A percentile compares a stretch with the other conserved stretches of the same genome.
Evolutionary conservation across 305 asterid genomes (phyloP).

Genomic region (Andrographis paniculata): DNA sequence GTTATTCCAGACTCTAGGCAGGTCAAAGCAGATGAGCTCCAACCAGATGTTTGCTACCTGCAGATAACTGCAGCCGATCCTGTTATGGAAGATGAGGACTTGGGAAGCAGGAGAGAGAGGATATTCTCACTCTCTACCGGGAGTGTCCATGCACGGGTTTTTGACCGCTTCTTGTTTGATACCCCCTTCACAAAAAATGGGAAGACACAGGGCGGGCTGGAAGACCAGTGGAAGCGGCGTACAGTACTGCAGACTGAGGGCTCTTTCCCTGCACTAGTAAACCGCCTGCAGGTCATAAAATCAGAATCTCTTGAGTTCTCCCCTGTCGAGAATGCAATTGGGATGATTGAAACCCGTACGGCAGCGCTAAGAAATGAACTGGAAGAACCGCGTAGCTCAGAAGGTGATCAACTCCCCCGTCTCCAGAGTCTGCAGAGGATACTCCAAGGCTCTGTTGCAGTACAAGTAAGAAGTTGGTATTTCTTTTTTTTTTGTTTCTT

Average conservation of each 20-base stretch:
- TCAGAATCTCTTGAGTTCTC: conserved; percentile 97
- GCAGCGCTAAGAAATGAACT: conserved; percentile 94
- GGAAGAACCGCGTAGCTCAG: conserved; percentile 98
- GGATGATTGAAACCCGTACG: conserved; percentile 97
- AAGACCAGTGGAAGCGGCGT: conserved; percentile 99
- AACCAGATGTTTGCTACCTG: conserved; percentile 82
- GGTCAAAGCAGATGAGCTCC: conserved; percentile 91
- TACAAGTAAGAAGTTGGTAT: conserved; percentile 52
- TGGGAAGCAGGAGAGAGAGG: conserved; percentile 96
- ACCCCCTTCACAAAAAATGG: conserved; percentile 98
- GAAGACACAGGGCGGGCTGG: conserved; percentile 97
- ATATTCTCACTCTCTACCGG: conserved; percentile 90
- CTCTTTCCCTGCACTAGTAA: conserved; percentile 93
- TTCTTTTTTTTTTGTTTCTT: neutral
- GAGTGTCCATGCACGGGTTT: conserved; percentile 89
- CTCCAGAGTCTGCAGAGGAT: conserved; percentile 98
- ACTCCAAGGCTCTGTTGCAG: conserved; percentile 99
- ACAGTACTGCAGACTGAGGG: conserved; percentile 93
- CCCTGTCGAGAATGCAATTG: conserved; percentile 98
- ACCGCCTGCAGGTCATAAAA: conserved; percentile 69
- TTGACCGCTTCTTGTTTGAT: conserved; percentile 86
- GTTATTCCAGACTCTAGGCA: conserved; percentile 98
- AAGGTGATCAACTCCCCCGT: conserved; percentile 99
- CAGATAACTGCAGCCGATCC: conserved; percentile 99
- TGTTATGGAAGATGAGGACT: conserved; percentile 97